These are phyloP conservation scores for Citrullus amarus DNA, from an alignment of 306 rosid genomes.

Conservation along the genomic window DNA sequence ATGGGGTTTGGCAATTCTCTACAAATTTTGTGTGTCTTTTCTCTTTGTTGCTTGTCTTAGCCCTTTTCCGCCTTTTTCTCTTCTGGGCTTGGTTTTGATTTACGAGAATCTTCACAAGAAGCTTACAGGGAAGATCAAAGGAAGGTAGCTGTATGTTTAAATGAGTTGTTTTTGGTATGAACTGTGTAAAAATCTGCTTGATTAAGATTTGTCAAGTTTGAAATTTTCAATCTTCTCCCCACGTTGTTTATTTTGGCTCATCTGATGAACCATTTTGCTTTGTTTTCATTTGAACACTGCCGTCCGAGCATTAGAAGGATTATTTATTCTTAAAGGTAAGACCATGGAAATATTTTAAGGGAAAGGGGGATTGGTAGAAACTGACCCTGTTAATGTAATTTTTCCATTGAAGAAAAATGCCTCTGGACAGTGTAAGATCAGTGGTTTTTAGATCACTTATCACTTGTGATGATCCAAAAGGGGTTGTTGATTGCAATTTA, in stretches of 20 bases:
- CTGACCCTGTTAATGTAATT: conserved; percentile 25
- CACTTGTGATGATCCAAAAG: conserved; percentile 86
- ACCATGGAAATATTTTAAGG: neutral
- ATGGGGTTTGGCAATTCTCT: conserved; percentile 14
- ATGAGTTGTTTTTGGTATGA: neutral
- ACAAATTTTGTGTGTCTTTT: conserved; percentile 9
- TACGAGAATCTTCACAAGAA: neutral
- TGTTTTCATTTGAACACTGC: conserved; percentile 3
- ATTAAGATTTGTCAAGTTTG: neutral
- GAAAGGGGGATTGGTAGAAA: neutral
- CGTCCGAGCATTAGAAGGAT: conserved; percentile 8
- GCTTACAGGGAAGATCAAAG: neutral
- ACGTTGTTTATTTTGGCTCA: neutral
- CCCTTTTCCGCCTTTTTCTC: conserved; percentile 6
- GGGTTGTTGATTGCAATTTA: conserved; percentile 66
- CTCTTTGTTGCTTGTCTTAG: neutral
- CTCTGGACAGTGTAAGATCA: conserved; percentile 40
- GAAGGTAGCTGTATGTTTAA: neutral
- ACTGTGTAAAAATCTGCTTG: neutral
- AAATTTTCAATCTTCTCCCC: neutral
- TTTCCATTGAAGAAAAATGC: conserved; percentile 41
- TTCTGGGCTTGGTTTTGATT: conserved; percentile 17
- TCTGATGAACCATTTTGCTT: neutral
- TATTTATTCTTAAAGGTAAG: neutral
- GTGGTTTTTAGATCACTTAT: conserved; percentile 63